Base-by-base conservation (phyloP, 1,139 yeast species). In the Debaryomycetaceae sp. region DNA sequence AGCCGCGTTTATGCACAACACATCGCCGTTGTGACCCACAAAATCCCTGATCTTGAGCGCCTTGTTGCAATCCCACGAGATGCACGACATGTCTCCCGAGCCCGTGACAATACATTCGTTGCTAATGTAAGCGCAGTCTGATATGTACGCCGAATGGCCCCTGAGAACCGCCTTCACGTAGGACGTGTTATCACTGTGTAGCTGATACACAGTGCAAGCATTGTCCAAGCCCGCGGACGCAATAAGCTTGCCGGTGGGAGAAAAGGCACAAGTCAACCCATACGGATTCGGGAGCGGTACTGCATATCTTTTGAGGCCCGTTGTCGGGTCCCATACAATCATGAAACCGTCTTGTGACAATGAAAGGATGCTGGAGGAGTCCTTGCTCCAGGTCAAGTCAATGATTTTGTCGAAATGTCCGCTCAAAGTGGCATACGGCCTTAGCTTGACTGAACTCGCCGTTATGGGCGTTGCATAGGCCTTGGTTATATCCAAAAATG, bases 341-440 rank as follows among this genome's bases (percentile, higher is more conserved):
- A 86, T 67, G 48, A 75, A 83, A 2, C 96, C 96, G 55, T 89
- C 96, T 50, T 85, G 95, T 20, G 93, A 79, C 0, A 88, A 86
- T 27, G 88, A 76, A 8, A 86, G 58, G 3, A 89, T 50, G 25
- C 64, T 67, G 25, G 61, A 55, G 11, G 84, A 74, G 45, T 83
- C 81, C 1, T 61, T 50, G 31, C 79, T 71, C 91, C 95, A 83
- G 33, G 75, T 66, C 41, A 83, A 61, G 39, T 77, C 77, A 12
- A 79, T 71, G 15, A 88, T 71, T 49, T 88, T 85, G 45, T 79
- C 82, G 41, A 71, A 75, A 51, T 88, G 96, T 0, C 95, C 96
- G 38, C 61, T 69, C 30, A 83, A 61, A 0, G 74, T 63, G 34
- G 53, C 52, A 38, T 62, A 61, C 16, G 61, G 49, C 34, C 49